Base-by-base conservation (phyloP, 2,329 filamentous ascomycete genomes). In the Aspergillus bombycis region DNA sequence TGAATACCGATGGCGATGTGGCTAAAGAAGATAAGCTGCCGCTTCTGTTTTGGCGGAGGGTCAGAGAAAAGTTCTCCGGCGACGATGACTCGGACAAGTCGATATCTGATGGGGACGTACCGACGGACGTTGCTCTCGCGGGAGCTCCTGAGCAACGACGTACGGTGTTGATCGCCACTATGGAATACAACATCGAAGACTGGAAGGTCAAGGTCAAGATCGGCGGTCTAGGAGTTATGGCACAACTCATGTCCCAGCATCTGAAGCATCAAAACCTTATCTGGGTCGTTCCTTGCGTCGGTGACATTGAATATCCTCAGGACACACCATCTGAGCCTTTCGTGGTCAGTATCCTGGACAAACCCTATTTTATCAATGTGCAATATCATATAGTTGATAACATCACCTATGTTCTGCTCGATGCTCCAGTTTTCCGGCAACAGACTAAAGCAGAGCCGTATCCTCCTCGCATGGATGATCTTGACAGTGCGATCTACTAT, bases 181-280 rank as follows among this genome's bases (percentile, higher is more conserved):
- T 91, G 86, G 88, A 91, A 74, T 91, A 91, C 75, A 87, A 90
- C 65, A 90, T 91, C 64, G 86, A 88, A 61, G 88, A 91, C 72
- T 90, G 88, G 86, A 82, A 77, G 4, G 88, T 91, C 77, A 90
- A 89, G 75, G 88, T 91, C 77, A 91, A 91, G 77, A 91, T 91
- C 56, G 88, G 88, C 65, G 88, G 88, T 65, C 80, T 91, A 5
- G 88, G 88, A 73, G 88, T 90, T 65, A 91, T 91, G 88, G 88
- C 88, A 36, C 86, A 89, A 68, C 78, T 90, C 2, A 91, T 90
- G 88, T 86, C 86, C n/a, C 88, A 88, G 71, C 85, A 87, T 58
- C 82, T 91, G 12, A 80, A 84, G 4, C 87, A 90, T 67, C 84
- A 89, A 68, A 84, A 90, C 71, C 80, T 91, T 0, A 85, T 91